Evolutionary conservation across 768 basidiomycete species (phyloP), one percentile per base, ranked within the genome.

Genomic region (Amanita rimosa): DNA sequence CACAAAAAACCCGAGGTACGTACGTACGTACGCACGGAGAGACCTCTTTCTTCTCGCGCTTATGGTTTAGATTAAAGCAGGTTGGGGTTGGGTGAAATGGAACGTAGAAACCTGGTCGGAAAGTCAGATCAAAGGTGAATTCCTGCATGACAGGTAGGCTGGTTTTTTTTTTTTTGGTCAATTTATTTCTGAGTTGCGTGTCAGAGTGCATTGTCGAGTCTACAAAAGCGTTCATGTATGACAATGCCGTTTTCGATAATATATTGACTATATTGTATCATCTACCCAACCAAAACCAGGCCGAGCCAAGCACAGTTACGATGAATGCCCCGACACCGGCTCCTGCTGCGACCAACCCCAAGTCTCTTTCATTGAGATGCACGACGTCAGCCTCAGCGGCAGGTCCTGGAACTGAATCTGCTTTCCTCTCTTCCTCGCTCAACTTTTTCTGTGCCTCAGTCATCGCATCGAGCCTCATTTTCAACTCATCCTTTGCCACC

Each of bases 1-100:
- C 84, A 86, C 62, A 88, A 87, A 63, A 83, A 78, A 54, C 85
- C 85, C 16, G 82, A 83, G 63, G 83, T 83, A 53, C 35, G 83
- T 83, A 54, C 33, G 58, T 36, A n/a, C 50, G n/a, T n/a, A n/a
- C n/a, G n/a, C n/a, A 24, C 3, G 5, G 13, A 45, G 31, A 9
- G 13, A 16, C 1, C 8, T 51, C 9, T 9, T 13, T 24, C 11
- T 10, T 14, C n/a, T 37, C 14, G 14, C 6, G 19, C 33, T 37
- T 6, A 27, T 45, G 14, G 40, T 35, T 7, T 35, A 82, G 81
- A 76, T 83, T 54, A 81, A 81, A 64, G 69, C 72, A 6, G 76
- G 76, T 0, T 83, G 80, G 80, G 79, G 80, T 19, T 83, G 79
- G 79, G 56, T 60, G 17, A 78, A 79, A 53, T 81, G 81, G 79